These are phyloP conservation scores for Platanus orientalis DNA, from an alignment of 164 flowering plant genomes.

Conservation along the genomic window DNA sequence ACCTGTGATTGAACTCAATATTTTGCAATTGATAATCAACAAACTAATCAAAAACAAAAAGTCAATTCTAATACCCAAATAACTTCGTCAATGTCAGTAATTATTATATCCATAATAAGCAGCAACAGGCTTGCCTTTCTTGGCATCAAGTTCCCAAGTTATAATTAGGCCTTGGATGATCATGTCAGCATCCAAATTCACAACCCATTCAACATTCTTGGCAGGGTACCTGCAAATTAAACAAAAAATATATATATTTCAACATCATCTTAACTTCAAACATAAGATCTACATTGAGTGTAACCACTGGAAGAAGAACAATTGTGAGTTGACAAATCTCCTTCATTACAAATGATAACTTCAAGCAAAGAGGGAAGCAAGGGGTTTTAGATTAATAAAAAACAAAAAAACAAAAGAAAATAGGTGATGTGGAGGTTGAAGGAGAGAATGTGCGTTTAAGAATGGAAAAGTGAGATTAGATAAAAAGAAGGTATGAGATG, in stretches of 20 bases:
- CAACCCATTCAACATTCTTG: constrained; percentile 96
- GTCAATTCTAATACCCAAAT: not conserved
- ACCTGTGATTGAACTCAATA: not conserved
- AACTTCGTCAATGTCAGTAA: not conserved
- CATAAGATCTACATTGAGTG: not conserved
- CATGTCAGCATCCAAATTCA: constrained; percentile 94
- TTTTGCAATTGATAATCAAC: not conserved
- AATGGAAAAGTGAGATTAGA: too few species aligned
- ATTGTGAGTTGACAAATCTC: not conserved
- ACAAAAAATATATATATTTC: not conserved
- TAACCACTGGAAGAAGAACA: not conserved
- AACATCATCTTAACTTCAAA: not conserved
- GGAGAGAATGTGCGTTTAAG: too few species aligned
- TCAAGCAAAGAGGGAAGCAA: not conserved
- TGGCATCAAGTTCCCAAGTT: constrained; percentile 96
- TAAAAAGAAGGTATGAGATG: too few species aligned
- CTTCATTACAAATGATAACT: not conserved
- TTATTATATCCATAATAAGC: constrained; percentile 76
- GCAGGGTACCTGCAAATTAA: constrained; percentile 82
- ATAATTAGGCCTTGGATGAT: constrained; percentile 86
- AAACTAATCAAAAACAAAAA: not conserved
- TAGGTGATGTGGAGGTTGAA: too few species aligned
- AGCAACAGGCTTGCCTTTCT: constrained; percentile 88
- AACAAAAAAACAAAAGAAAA: too few species aligned
- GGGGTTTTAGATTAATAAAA: too few species aligned